Conservation (phyloP, 331 rosid species). For the Ulmus americana region DNA sequence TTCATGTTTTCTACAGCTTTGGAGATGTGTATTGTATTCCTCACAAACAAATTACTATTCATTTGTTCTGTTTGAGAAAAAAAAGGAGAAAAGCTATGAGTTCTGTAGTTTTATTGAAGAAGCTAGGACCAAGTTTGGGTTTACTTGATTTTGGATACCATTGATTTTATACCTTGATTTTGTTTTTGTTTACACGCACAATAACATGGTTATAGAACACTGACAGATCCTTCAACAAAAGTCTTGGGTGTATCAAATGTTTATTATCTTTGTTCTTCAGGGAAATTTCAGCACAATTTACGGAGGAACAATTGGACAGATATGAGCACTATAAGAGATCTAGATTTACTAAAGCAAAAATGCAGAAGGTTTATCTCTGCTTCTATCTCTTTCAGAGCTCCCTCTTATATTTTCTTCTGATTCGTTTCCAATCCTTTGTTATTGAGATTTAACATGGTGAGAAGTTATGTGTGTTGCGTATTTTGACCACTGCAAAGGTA, state of each 20-base stretch:
- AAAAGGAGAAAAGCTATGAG: neutral
- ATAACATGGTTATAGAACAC: no score
- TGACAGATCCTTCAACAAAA: no score
- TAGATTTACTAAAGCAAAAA: conserved; percentile 72
- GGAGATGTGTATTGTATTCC: neutral
- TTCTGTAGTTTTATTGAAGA: neutral
- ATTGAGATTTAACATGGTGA: no score
- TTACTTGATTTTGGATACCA: no score
- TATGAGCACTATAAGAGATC: conserved; percentile 77
- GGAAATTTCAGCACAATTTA: conserved; percentile 59
- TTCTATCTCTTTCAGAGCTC: neutral
- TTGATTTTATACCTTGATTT: no score
- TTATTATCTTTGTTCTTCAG: conserved; percentile 24
- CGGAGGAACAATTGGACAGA: conserved; percentile 76
- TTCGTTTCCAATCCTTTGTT: no score
- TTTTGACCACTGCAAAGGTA: no score
- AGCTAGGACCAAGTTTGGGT: no score
- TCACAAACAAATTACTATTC: neutral
- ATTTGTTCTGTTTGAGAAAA: neutral
- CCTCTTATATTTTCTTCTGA: neutral
- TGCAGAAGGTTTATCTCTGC: conserved; percentile 52
- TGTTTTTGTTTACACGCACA: no score
- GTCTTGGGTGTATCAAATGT: no score
- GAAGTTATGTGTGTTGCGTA: no score
- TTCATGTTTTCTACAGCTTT: neutral